Conservation (phyloP, 2,329 filamentous ascomycete species). For the Sclerotinia minor region DNA sequence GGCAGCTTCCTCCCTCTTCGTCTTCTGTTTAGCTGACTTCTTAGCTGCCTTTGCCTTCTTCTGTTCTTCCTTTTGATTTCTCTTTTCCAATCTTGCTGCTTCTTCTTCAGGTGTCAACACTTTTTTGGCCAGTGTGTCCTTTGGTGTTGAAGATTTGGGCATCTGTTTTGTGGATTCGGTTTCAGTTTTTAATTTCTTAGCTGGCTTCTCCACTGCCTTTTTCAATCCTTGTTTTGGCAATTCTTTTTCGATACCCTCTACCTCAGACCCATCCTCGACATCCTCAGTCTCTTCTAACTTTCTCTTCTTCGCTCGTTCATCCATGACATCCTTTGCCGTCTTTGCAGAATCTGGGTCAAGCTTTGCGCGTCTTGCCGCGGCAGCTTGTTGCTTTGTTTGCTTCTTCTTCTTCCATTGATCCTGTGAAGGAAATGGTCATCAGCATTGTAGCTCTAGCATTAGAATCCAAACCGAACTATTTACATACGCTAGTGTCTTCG, state of each 20-base stretch:
- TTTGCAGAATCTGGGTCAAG: conserved; percentile 88
- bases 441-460: conserved; percentile 24
- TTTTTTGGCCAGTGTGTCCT: conserved; percentile 40
- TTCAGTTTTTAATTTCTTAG: conserved; percentile 56
- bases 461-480: conserved; percentile 13
- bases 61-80: conserved; percentile 39
- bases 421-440: conserved; percentile 48
- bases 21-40: conserved; percentile 48
- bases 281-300: conserved; percentile 68
- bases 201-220: conserved; percentile 45
- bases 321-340: conserved; percentile 90
- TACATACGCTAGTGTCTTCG: conserved; percentile 66
- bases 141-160: conserved; percentile 43
- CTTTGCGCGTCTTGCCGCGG: conserved; percentile 81
- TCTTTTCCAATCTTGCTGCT: conserved; percentile 25
- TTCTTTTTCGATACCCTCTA: conserved; percentile 57
- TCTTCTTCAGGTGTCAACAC: conserved; percentile 13
- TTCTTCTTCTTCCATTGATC: conserved; percentile 95
- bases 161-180: conserved; percentile 13
- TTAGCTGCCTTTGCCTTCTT: conserved; percentile 45
- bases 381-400: conserved; percentile 87
- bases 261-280: conserved; percentile 36
- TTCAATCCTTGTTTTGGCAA: conserved; percentile 65
- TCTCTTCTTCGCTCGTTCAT: conserved; percentile 78
- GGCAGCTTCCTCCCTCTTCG: conserved; percentile 30